phyloP scores from a whole-genome alignment of 805 yeast species.

The Dipodascus albidus region DNA sequence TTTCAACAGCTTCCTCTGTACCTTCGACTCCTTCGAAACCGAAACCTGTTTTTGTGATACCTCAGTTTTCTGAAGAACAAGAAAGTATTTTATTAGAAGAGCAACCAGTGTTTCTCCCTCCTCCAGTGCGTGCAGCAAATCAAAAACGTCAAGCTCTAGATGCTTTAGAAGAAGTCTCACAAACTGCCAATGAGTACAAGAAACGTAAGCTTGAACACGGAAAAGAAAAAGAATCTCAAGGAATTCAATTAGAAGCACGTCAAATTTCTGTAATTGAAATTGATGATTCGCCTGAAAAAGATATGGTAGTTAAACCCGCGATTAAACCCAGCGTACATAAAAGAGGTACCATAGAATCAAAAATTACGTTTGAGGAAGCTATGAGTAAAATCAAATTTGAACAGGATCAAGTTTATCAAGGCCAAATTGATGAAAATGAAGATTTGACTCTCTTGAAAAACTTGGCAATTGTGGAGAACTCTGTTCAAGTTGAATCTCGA shows the following conservation, averaged over 20 bases:
- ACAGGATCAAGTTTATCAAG: neutral
- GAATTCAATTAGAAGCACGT: neutral
- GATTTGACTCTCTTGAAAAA: slow-evolving; percentile 7
- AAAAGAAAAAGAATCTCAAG: neutral
- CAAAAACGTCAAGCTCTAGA: neutral
- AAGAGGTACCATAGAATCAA: slow-evolving; percentile 1
- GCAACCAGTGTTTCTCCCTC: neutral
- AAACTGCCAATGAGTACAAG: neutral
- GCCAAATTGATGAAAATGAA: neutral
- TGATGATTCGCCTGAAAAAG: slow-evolving; percentile 4
- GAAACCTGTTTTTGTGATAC: neutral
- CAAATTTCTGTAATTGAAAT: slow-evolving; percentile 1
- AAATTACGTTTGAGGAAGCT: slow-evolving; percentile 1
- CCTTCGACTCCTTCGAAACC: neutral
- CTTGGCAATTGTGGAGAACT: slow-evolving; percentile 12
- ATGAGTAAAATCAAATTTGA: neutral
- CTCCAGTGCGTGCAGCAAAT: neutral
- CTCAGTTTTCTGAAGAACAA: neutral
- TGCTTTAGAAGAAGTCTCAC: neutral
- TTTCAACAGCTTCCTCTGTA: neutral
- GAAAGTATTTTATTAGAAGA: neutral
- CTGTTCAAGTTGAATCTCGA: neutral
- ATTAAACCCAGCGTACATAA: too few relatives aligned
- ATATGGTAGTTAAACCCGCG: neutral
- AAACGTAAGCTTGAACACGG: neutral